Conservation (phyloP, 2,329 filamentous ascomycete species). For the Xylaria sp. region DNA sequence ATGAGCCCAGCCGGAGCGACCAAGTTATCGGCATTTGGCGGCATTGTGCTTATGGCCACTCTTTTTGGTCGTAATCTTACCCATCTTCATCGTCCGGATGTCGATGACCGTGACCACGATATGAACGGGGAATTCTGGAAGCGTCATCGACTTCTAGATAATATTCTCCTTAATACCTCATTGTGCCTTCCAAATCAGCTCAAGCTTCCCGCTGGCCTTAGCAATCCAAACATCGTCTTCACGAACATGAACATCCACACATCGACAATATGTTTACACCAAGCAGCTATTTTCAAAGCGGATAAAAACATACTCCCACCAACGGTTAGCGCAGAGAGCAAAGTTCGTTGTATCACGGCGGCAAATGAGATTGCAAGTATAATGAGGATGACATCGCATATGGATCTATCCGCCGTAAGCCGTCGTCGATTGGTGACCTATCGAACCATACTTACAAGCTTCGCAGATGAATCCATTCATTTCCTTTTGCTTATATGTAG, state of each 20-base stretch:
- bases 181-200: slow-evolving; percentile 84
- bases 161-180: slow-evolving; percentile 87
- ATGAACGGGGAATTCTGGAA: slow-evolving; percentile 97
- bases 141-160: slow-evolving; percentile 88
- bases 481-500: slow-evolving; percentile 96
- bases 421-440: neutral
- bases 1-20: slow-evolving; percentile 77
- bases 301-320: slow-evolving; percentile 85
- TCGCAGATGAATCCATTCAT: slow-evolving; percentile 92
- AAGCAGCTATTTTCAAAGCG: slow-evolving; percentile 97
- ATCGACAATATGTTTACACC: slow-evolving; percentile 96
- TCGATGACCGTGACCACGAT: slow-evolving; percentile 84
- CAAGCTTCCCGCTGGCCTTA: slow-evolving; percentile 79
- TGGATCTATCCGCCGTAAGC: slow-evolving; percentile 84
- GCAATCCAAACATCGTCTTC: slow-evolving; percentile 88
- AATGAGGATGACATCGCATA: slow-evolving; percentile 93
- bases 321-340: slow-evolving; percentile 87
- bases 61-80: slow-evolving; percentile 91
- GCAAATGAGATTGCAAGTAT: slow-evolving; percentile 94
- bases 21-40: slow-evolving; percentile 80
- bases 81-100: slow-evolving; percentile 88
- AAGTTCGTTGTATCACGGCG: slow-evolving; percentile 90
- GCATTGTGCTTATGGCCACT: slow-evolving; percentile 85
- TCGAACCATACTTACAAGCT: slow-evolving; percentile 6
- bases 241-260: slow-evolving; percentile 98